These are phyloP conservation scores for Scheffersomyces illinoinensis DNA, from an alignment of 1,139 yeast genomes.

Conservation along the genomic window DNA sequence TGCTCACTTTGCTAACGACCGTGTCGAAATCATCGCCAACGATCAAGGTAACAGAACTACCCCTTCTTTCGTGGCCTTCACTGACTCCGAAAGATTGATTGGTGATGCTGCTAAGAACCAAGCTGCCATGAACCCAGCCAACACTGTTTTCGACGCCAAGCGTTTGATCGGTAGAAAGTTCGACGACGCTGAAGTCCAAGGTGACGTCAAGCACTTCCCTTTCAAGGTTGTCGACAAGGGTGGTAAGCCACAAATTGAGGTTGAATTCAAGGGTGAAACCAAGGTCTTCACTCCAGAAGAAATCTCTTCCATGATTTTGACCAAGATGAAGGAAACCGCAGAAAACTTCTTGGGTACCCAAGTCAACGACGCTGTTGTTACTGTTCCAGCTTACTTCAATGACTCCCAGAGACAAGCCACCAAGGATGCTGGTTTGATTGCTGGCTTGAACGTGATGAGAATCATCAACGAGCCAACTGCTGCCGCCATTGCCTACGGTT, in stretches of 20 bases:
- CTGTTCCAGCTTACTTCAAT: conserved; percentile 66
- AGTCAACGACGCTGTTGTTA: conserved; percentile 73
- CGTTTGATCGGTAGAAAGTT: conserved; percentile 70
- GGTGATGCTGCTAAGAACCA: conserved; percentile 76
- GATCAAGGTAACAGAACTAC: conserved; percentile 75
- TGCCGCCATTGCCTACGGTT: conserved; percentile 64
- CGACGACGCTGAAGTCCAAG: conserved; percentile 55
- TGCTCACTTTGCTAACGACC: conserved; percentile 70
- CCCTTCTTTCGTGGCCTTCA: conserved; percentile 69
- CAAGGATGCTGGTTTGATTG: conserved; percentile 63
- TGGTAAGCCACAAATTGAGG: conserved; percentile 62
- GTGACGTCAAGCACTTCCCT: conserved; percentile 64
- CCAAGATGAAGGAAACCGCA: conserved; percentile 68
- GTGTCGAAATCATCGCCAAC: conserved; percentile 71
- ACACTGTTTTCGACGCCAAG: conserved; percentile 69
- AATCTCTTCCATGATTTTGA: conserved; percentile 65
- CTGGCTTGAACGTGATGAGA: conserved; percentile 60
- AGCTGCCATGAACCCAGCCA: conserved; percentile 67
- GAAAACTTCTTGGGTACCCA: conserved; percentile 62
- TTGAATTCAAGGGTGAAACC: conserved; percentile 66
- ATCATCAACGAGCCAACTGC: conserved; percentile 65
- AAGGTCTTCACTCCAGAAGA: conserved; percentile 67
- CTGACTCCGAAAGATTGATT: conserved; percentile 65
- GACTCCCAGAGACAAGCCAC: conserved; percentile 67
- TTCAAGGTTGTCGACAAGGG: conserved; percentile 57